These are phyloP conservation scores for Suillus subluteus DNA, from an alignment of 768 basidiomycete species.

Conservation along the genomic window DNA sequence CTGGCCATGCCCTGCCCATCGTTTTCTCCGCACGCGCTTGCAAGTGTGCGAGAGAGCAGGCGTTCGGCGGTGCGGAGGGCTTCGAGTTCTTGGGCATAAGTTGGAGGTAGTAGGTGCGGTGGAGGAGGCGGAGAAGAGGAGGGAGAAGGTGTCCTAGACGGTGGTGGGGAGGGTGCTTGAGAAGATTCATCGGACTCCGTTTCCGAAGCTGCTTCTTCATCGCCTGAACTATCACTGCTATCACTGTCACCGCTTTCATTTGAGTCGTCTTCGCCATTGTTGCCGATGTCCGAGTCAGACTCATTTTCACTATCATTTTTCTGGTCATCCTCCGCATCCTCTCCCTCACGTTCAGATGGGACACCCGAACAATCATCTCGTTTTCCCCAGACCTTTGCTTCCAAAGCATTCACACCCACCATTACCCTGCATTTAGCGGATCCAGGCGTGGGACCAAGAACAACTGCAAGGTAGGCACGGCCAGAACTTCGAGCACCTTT, in stretches of 20 bases:
- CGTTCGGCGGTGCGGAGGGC: slow-evolving; percentile 40
- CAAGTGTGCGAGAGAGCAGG: slow-evolving; percentile 47
- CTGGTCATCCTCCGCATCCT: slow-evolving; percentile 27
- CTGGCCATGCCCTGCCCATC: slow-evolving; percentile 41
- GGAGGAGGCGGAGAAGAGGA: slow-evolving; percentile 16
- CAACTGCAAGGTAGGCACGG: slow-evolving; percentile 60
- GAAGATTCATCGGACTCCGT: slow-evolving; percentile 26
- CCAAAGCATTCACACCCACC: slow-evolving; percentile 66
- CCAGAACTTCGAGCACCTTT: slow-evolving; percentile 7
- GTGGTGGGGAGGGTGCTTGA: slow-evolving; percentile 27
- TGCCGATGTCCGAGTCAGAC: slow-evolving; percentile 22
- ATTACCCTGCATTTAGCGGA: slow-evolving; percentile 65
- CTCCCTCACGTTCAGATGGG: slow-evolving; percentile 19
- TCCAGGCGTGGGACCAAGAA: slow-evolving; percentile 67
- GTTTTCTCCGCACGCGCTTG: slow-evolving; percentile 46
- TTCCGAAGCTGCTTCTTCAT: slow-evolving; percentile 12
- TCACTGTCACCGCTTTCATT: background rate
- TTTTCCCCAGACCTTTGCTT: slow-evolving; percentile 43
- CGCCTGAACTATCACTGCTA: slow-evolving; percentile 12
- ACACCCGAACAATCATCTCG: slow-evolving; percentile 14
- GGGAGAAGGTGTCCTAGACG: slow-evolving; percentile 15
- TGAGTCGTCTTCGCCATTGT: slow-evolving; percentile 17
- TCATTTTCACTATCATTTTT: slow-evolving; percentile 14
- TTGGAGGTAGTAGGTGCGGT: background rate
- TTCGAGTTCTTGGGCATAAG: slow-evolving; percentile 39